Percentiles rank a stretch among this genome's conserved stretches.
phyloP scores from a whole-genome alignment of 2,329 filamentous ascomycete species.

The Alternaria arborescens region DNA sequence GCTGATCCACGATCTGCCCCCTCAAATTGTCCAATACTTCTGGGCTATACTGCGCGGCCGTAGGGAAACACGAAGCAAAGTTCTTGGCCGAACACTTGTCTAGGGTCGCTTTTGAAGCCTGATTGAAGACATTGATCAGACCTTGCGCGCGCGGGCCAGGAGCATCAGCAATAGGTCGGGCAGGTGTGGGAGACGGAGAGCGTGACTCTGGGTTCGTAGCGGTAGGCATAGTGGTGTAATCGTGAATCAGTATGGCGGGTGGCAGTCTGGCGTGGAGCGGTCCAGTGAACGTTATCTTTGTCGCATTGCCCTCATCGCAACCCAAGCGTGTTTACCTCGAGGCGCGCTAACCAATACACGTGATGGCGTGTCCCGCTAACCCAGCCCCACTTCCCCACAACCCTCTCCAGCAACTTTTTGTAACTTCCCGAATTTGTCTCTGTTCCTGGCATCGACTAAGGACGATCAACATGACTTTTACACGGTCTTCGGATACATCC shows the following conservation, averaged over 20 bases:
- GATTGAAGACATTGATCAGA: conserved; percentile 67
- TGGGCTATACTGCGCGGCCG: conserved; percentile 65
- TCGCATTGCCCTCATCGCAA: conserved; percentile 3
- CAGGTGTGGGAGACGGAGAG: conserved; percentile 61
- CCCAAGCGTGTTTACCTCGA: conserved; percentile 23
- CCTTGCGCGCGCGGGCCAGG: conserved; percentile 68
- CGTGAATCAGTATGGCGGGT: not conserved
- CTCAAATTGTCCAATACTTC: conserved; percentile 65
- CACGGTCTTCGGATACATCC: not conserved
- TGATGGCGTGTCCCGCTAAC: conserved; percentile 18
- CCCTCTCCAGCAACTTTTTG: not conserved
- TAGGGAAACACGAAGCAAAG: conserved; percentile 71
- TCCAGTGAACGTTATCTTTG: not conserved
- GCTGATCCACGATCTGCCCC: conserved; percentile 65
- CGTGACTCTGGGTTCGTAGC: conserved; percentile 43
- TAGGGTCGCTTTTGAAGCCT: conserved; percentile 67
- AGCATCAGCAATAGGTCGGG: conserved; percentile 62
- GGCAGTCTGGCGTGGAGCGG: not conserved
- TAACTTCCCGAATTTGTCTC: not conserved
- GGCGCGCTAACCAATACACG: conserved; percentile 24
- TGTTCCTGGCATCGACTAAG: not conserved
- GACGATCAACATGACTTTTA: not conserved
- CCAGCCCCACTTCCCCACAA: conserved; percentile 12
- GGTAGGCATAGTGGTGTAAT: conserved; percentile 37
- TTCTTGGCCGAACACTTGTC: conserved; percentile 68